phyloP scores from a whole-genome alignment of 257 asterid genomes.

The Solanum etuberosum region DNA sequence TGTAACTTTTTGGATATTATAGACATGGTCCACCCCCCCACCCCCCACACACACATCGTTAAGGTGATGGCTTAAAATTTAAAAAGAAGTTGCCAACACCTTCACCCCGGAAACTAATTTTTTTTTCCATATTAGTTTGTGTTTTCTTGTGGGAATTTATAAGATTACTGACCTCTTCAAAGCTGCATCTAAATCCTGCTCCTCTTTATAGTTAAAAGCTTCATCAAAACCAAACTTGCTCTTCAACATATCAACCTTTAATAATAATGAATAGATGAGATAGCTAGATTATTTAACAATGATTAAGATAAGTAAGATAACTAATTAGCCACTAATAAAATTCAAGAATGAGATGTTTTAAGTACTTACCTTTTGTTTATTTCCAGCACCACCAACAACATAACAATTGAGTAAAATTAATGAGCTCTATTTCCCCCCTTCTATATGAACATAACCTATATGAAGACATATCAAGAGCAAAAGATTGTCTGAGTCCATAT shows the following conservation, averaged over 20 bases:
- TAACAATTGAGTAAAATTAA: not conserved
- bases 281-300: not conserved
- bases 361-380: conserved; percentile 6
- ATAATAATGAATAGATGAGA: not conserved
- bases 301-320: not conserved
- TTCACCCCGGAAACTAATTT: not conserved
- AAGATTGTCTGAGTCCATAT: too few species aligned
- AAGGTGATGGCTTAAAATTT: too few species aligned
- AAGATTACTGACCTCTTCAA: conserved; percentile 7
- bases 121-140: not conserved
- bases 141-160: too few species aligned
- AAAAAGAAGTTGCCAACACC: not conserved
- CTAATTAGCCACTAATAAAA: not conserved
- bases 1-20: too few species aligned
- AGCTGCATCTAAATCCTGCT: conserved; percentile 12
- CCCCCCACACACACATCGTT: too few species aligned
- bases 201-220: conserved; percentile 31
- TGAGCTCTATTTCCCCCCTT: too few species aligned
- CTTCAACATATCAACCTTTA: conserved; percentile 24
- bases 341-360: not conserved
- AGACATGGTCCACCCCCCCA: too few species aligned
- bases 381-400: conserved; percentile 16
- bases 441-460: too few species aligned
- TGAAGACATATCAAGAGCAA: too few species aligned
- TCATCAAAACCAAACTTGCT: conserved; percentile 22